phyloP scores from a whole-genome alignment of 1,284 basidiomycete genomes.

The Naganishia sp. region DNA sequence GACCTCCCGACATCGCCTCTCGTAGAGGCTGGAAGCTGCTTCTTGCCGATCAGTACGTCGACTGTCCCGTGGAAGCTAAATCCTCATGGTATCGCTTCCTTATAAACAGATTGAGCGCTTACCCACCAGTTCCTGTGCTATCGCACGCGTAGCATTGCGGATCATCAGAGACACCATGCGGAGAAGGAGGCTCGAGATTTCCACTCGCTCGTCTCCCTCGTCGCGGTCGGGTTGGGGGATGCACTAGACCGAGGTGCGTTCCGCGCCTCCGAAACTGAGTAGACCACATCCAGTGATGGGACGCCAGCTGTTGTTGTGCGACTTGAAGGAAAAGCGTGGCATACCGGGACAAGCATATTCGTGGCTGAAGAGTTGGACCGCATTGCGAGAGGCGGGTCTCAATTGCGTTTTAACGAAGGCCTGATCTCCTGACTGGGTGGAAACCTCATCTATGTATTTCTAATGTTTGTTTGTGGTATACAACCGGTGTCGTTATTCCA shows the following conservation, averaged over 20 bases:
- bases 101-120: conserved; percentile 6
- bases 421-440: background rate
- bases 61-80: no score
- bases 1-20: background rate
- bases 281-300: background rate
- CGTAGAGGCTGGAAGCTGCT: conserved; percentile 5
- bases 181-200: conserved; percentile 4
- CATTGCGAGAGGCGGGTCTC: background rate
- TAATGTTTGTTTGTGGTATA: no score
- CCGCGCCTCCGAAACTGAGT: background rate
- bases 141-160: background rate
- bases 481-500: no score
- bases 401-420: background rate
- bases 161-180: background rate
- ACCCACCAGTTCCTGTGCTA: background rate
- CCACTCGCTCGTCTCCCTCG: conserved; percentile 15
- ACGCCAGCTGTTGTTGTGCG: conserved; percentile 6
- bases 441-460: background rate
- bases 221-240: background rate
- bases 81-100: no score
- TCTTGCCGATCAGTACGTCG: conserved; percentile 17
- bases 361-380: background rate
- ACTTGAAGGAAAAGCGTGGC: conserved; percentile 14
- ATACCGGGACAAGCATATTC: conserved; percentile 6
- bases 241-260: conserved; percentile 3